Conservation (phyloP, 352 stramenopile genomes). For the Stephanocyclus meneghinianus region DNA sequence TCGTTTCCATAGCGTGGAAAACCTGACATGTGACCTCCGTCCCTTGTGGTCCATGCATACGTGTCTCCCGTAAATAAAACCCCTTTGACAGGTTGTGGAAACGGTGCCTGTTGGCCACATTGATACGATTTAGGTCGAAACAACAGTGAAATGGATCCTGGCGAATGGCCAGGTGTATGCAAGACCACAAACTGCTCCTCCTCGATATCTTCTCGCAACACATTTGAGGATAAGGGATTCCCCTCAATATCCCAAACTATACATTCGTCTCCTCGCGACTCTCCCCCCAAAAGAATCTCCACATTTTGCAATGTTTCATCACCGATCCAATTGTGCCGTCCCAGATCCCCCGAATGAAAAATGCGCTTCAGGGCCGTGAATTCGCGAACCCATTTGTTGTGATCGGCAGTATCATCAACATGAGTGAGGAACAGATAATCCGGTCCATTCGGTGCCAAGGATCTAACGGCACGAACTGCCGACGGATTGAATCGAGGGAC, state of each 20-base stretch:
- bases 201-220: not conserved
- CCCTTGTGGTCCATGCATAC: constrained; percentile 56
- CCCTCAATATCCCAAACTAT: constrained; percentile 31
- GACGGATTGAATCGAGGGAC: constrained; percentile 56
- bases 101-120: too few species aligned
- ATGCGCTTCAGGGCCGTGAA: constrained; percentile 69
- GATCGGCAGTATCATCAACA: constrained; percentile 75
- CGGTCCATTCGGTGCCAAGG: constrained; percentile 41
- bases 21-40: constrained; percentile 53
- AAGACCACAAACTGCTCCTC: constrained; percentile 51
- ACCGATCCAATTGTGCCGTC: constrained; percentile 57
- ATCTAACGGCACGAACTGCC: constrained; percentile 49
- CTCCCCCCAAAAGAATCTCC: constrained; percentile 56
- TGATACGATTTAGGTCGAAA: constrained; percentile 8
- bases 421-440: constrained; percentile 71
- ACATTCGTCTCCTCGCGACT: not conserved
- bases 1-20: constrained; percentile 69
- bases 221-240: constrained; percentile 2
- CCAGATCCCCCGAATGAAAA: constrained; percentile 71
- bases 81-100: constrained; percentile 2
- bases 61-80: constrained; percentile 71
- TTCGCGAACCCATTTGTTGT: constrained; percentile 62
- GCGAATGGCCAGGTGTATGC: constrained; percentile 74
- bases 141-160: constrained; percentile 51
- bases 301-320: constrained; percentile 67